Conservation (phyloP, 805 yeast species). For the Scheffersomyces lignosus region DNA sequence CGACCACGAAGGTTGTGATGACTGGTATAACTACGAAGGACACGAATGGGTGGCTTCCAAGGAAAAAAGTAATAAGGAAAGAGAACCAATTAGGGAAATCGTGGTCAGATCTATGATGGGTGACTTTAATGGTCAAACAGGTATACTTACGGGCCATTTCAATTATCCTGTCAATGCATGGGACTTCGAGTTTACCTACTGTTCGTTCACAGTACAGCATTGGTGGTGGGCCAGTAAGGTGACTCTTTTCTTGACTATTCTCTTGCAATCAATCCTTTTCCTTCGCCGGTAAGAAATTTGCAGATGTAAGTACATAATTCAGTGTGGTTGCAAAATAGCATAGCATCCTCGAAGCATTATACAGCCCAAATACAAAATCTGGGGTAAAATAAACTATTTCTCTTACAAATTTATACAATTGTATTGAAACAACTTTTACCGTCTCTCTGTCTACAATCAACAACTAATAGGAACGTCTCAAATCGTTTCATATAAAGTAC, state of each 20-base stretch:
- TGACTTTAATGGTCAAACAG: conserved; percentile 87
- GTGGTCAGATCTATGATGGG: conserved; percentile 97
- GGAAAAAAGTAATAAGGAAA: conserved; percentile 19
- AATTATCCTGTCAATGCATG: conserved; percentile 44
- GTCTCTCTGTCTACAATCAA: no score
- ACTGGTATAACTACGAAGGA: conserved; percentile 51
- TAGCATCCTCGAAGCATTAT: conserved; percentile 2
- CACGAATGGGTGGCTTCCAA: conserved; percentile 64
- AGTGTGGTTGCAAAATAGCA: conserved; percentile 2
- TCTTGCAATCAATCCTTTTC: conserved; percentile 24
- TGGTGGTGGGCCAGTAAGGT: conserved; percentile 93
- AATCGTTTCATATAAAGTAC: no score
- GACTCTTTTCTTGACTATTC: conserved; percentile 27
- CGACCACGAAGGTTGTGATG: conserved; percentile 92
- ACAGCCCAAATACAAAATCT: no score
- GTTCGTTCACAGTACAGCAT: conserved; percentile 86
- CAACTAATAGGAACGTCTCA: no score
- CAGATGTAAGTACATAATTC: conserved; percentile 3
- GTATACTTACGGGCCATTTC: conserved; percentile 76
- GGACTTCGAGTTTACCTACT: conserved; percentile 69
- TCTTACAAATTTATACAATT: no score
- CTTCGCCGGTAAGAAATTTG: not conserved
- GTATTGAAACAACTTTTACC: no score
- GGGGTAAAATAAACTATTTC: no score
- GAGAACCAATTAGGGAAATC: conserved; percentile 61